Percentiles rank a stretch among this genome's conserved stretches.
Evolutionary conservation across 257 asterid species (phyloP).

Genomic region (Nemophila menziesii): DNA sequence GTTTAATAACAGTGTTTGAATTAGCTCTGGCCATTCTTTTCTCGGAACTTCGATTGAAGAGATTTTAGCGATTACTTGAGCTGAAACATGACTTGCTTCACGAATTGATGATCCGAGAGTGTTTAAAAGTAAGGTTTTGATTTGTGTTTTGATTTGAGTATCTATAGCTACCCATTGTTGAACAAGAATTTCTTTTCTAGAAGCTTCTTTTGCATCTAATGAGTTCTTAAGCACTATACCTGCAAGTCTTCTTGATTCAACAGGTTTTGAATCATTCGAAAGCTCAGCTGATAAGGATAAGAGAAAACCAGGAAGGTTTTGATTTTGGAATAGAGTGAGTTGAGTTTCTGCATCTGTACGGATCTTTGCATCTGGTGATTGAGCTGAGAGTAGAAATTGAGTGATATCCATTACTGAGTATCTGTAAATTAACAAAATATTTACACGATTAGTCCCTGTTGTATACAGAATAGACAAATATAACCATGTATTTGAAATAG

Average conservation of each 20-base stretch:
- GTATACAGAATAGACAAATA: not conserved
- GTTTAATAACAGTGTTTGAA: slow-evolving; percentile 46
- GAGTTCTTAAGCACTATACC: slow-evolving; percentile 77
- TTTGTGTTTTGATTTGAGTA: slow-evolving; percentile 45
- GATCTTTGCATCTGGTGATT: slow-evolving; percentile 27
- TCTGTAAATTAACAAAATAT: not conserved
- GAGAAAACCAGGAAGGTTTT: slow-evolving; percentile 60
- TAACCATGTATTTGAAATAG: not conserved
- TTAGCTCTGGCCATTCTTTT: slow-evolving; percentile 83
- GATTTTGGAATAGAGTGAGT: slow-evolving; percentile 57
- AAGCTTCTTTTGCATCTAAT: slow-evolving; percentile 68
- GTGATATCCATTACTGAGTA: not conserved
- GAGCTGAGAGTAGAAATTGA: not conserved
- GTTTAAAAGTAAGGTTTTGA: slow-evolving; percentile 43
- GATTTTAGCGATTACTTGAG: slow-evolving; percentile 79
- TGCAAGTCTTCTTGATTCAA: slow-evolving; percentile 69
- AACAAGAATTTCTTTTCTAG: slow-evolving; percentile 44
- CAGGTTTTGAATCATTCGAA: slow-evolving; percentile 57
- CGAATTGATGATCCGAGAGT: slow-evolving; percentile 56
- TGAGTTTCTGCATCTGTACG: slow-evolving; percentile 62
- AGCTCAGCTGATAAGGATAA: slow-evolving; percentile 65
- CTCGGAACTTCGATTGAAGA: slow-evolving; percentile 71
- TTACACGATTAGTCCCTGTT: not conserved
- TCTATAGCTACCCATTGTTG: slow-evolving; percentile 65
- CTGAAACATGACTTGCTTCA: slow-evolving; percentile 69